Evolutionary conservation across 208 protist species (phyloP), one percentile per base, ranked within the genome.

Genomic region (Herpetomonas tarakana): DNA sequence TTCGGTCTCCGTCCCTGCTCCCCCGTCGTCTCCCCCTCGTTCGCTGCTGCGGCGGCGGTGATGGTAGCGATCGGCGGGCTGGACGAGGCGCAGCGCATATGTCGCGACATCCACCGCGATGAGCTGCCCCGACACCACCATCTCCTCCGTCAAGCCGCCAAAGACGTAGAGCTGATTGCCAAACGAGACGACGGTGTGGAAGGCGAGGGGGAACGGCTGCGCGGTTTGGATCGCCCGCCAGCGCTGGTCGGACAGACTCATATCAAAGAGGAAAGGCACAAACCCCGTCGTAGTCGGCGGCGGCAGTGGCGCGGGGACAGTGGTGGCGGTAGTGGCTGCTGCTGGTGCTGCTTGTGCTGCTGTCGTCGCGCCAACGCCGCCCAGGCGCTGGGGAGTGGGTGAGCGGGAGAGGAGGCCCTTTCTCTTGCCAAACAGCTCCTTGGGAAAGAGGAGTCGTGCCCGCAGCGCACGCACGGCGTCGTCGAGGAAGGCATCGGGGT

Each of bases 181-280:
- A 56, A 68, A 88, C 45, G 71, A 57, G 0, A 92, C 69, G 4
- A 78, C 70, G 52, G 78, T 85, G 74, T 95, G 88, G 61, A 87
- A 90, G 19, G 70, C 82, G 29, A 91, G 74, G 9, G 83, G 83
- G 55, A 92, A 74, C 18, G 77, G 65, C 24, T 65, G 28, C 12
- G 71, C 53, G 1, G 85, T 80, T 50, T 91, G 72, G 0, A 95
- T 74, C 38, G 78, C 83, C n/a, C 86, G 85, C 86, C 89, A 95
- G 3, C 52, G 39, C 26, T 80, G 76, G 27, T 74, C 71, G 26
- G 63, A 74, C 18, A 91, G 64, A 55, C 70, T 68, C 83, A 95
- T 90, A 62, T 95, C 85, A 59, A 95, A 95, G 35, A 92, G 51
- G 14, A 88, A 69, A 0, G 88, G 76, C 18, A 92, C 73, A 51